Evolutionary conservation across 371 early-diverging fungal genomes (phyloP).

Genomic region (Circinella minor): DNA sequence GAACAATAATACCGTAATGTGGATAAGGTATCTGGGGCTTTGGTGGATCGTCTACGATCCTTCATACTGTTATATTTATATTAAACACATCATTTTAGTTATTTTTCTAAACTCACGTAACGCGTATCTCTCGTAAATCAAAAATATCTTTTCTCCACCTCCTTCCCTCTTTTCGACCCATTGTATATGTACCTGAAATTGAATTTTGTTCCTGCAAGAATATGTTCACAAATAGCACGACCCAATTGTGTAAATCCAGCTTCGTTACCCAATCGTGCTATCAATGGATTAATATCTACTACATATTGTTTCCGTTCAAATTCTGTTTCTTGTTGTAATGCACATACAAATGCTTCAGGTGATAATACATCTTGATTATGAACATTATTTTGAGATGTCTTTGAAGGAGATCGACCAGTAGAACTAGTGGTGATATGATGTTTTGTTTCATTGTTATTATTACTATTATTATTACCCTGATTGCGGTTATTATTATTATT

Average conservation of each 20-base stretch:
- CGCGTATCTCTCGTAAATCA: background rate
- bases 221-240: constrained; percentile 46
- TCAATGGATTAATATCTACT: constrained; percentile 38
- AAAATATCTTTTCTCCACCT: background rate
- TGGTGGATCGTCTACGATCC: constrained; percentile 48
- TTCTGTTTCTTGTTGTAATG: constrained; percentile 37
- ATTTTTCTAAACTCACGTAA: no score
- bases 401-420: constrained; percentile 1
- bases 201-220: constrained; percentile 48
- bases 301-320: constrained; percentile 48
- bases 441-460: no score
- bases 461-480: no score
- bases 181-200: constrained; percentile 46
- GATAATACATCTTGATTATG: constrained; percentile 15
- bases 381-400: background rate
- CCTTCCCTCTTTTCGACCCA: background rate
- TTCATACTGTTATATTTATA: constrained; percentile 34
- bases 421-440: background rate
- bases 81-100: background rate
- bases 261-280: constrained; percentile 28
- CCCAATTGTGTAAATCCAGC: constrained; percentile 49
- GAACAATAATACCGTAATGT: constrained; percentile 56
- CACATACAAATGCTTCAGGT: constrained; percentile 36
- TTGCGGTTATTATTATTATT: background rate
- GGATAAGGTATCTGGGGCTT: constrained; percentile 46